Percentiles rank a stretch among this genome's conserved stretches.
Evolutionary conservation across 2,329 filamentous ascomycete genomes (phyloP).

Genomic region (Claviceps sp.): DNA sequence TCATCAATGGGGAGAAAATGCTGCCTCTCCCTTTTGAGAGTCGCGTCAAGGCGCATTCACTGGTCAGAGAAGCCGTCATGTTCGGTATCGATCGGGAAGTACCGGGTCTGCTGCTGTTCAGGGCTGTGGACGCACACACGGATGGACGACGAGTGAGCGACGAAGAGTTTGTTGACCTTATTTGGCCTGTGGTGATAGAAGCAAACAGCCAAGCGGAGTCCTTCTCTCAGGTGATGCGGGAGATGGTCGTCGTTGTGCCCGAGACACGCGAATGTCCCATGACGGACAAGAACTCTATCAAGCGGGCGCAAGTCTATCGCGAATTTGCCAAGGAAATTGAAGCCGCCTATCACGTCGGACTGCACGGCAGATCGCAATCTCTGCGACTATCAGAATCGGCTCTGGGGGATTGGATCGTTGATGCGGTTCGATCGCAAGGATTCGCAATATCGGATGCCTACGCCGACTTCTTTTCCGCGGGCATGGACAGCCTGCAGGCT

Average conservation of each 20-base stretch:
- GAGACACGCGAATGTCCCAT: constrained; percentile 26
- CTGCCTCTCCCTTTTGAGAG: constrained; percentile 49
- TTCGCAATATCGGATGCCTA: constrained; percentile 12
- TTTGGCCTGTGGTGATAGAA: constrained; percentile 22
- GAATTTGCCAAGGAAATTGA: constrained; percentile 31
- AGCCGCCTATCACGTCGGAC: constrained; percentile 19
- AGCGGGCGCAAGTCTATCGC: constrained; percentile 33
- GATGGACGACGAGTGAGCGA: background rate
- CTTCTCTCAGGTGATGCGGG: constrained; percentile 27
- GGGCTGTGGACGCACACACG: background rate
- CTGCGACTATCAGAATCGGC: constrained; percentile 9
- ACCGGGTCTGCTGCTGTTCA: constrained; percentile 33
- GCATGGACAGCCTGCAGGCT: constrained; percentile 44
- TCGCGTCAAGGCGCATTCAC: constrained; percentile 26
- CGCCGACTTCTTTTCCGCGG: constrained; percentile 44
- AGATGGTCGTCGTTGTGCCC: constrained; percentile 36
- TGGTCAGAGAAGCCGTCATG: constrained; percentile 36
- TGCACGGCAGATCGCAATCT: background rate
- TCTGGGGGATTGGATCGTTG: constrained; percentile 12
- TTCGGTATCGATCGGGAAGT: constrained; percentile 46
- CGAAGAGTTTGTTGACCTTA: constrained; percentile 12
- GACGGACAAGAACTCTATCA: constrained; percentile 40
- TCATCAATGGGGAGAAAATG: constrained; percentile 57
- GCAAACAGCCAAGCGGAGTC: constrained; percentile 18
- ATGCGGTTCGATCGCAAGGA: background rate